phyloP scores from a whole-genome alignment of 805 yeast genomes.

The Candida krabiensis region DNA sequence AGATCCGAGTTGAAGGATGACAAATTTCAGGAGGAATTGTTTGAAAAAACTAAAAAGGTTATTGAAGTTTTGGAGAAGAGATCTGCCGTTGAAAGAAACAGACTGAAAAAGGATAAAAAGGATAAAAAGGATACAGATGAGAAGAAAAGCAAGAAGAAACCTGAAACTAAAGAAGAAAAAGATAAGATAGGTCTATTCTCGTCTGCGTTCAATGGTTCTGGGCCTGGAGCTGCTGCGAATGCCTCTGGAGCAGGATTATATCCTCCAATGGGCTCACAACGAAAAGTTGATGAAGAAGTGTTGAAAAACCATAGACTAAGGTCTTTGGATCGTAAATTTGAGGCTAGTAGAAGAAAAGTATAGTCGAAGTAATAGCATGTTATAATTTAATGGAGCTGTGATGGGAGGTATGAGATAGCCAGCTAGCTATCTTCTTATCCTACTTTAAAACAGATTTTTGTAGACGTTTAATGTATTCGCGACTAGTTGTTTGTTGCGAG shows the following conservation, averaged over 20 bases:
- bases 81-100: conserved; percentile 67
- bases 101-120: conserved; percentile 10
- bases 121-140: conserved; percentile 1
- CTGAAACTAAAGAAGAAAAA: conserved; percentile 3
- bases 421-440: conserved; percentile 5
- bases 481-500: background rate
- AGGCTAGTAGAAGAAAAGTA: conserved; percentile 1
- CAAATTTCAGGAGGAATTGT: conserved; percentile 60
- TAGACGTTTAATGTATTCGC: background rate
- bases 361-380: too few species aligned
- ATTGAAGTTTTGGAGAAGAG: conserved; percentile 65
- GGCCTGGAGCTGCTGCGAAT: too few species aligned
- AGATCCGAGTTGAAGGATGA: conserved; percentile 63
- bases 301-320: conserved; percentile 18
- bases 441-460: conserved; percentile 3
- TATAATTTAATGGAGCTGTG: too few species aligned
- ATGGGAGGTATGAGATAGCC: too few species aligned
- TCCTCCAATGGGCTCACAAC: conserved; percentile 9
- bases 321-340: conserved; percentile 26
- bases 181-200: conserved; percentile 22
- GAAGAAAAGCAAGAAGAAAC: conserved; percentile 2
- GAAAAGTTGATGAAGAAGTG: conserved; percentile 10
- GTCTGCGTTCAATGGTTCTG: conserved; percentile 27
- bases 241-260: conserved; percentile 4
- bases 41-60: conserved; percentile 56